Percentiles rank a stretch among this genome's conserved stretches.
These are phyloP conservation scores for Solanum sejunctum DNA, from an alignment of 257 asterid genomes.

Conservation along the genomic window DNA sequence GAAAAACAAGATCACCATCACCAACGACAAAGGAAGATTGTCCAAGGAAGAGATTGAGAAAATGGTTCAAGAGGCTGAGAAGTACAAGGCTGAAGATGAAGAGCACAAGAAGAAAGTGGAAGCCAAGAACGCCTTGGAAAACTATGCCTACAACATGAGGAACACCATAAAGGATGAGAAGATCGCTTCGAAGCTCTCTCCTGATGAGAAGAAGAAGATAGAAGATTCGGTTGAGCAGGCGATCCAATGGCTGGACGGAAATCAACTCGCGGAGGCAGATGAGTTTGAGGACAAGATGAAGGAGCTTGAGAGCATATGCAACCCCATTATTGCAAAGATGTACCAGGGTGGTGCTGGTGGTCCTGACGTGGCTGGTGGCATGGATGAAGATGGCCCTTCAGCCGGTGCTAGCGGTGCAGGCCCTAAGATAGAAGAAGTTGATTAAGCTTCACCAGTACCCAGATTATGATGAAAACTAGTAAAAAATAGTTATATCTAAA, in stretches of 20 bases:
- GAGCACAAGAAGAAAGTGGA: constrained; percentile 24
- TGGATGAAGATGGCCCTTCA: constrained; percentile 15
- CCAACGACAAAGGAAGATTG: constrained; percentile 22
- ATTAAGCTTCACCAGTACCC: not conserved
- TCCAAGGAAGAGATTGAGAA: constrained; percentile 26
- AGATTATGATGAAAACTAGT: not conserved
- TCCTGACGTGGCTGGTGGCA: constrained; percentile 13
- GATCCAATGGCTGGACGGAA: constrained; percentile 19
- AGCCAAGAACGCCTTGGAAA: constrained; percentile 18
- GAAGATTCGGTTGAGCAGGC: constrained; percentile 17
- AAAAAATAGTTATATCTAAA: not conserved
- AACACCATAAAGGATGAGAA: constrained; percentile 30
- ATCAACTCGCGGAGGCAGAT: constrained; percentile 23
- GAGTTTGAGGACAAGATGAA: constrained; percentile 28
- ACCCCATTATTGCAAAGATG: constrained; percentile 25
- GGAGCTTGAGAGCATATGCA: constrained; percentile 23
- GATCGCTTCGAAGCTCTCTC: constrained; percentile 15
- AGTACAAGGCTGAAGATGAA: constrained; percentile 20
- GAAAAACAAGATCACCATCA: constrained; percentile 25
- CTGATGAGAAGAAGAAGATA: constrained; percentile 18
- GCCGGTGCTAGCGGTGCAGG: constrained; percentile 16
- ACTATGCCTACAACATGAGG: constrained; percentile 28
- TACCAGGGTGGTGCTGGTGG: constrained; percentile 19
- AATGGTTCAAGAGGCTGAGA: constrained; percentile 28
- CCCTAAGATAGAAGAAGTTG: constrained; percentile 29